Conservation (phyloP, 371 early-diverging fungal species). For the Dichotomocladium elegans region DNA sequence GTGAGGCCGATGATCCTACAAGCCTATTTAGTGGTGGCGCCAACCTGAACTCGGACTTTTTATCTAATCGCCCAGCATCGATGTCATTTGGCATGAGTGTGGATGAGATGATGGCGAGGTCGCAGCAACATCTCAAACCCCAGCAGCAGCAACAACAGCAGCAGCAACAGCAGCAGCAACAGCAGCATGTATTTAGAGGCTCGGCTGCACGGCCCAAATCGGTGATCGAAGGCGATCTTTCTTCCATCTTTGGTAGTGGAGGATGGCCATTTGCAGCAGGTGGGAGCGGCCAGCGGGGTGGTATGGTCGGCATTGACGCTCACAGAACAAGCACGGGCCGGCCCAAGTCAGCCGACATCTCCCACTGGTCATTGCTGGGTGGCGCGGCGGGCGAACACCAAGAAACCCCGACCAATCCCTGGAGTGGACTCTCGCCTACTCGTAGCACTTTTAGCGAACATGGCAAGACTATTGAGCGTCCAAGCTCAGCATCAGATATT, state of each 20-base stretch:
- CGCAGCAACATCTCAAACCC: too few species aligned
- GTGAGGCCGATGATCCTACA: slow-evolving; percentile 44
- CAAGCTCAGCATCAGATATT: slow-evolving; percentile 46
- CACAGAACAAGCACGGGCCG: slow-evolving; percentile 31
- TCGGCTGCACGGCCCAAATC: slow-evolving; percentile 34
- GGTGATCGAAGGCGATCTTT: slow-evolving; percentile 40
- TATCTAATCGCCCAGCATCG: neutral
- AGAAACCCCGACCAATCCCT: neutral
- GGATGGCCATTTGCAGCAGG: neutral
- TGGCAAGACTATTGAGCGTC: slow-evolving; percentile 42
- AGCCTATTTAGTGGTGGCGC: neutral
- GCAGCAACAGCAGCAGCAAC: slow-evolving; percentile 1
- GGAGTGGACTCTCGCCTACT: slow-evolving; percentile 36
- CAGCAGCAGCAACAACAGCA: neutral
- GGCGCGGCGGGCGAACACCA: neutral
- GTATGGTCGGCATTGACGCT: slow-evolving; percentile 3
- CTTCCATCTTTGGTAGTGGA: slow-evolving; percentile 34
- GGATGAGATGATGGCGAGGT: neutral
- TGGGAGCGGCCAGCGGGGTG: too few species aligned
- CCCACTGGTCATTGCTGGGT: slow-evolving; percentile 17
- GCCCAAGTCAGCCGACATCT: slow-evolving; percentile 62
- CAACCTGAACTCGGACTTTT: slow-evolving; percentile 1
- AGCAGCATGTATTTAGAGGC: slow-evolving; percentile 2
- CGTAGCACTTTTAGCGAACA: slow-evolving; percentile 25
- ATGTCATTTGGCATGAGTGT: neutral